Evolutionary conservation across 1,284 basidiomycete genomes (phyloP), one percentile per base, ranked within the genome.

Genomic region (Ganoderma leucocontextum): DNA sequence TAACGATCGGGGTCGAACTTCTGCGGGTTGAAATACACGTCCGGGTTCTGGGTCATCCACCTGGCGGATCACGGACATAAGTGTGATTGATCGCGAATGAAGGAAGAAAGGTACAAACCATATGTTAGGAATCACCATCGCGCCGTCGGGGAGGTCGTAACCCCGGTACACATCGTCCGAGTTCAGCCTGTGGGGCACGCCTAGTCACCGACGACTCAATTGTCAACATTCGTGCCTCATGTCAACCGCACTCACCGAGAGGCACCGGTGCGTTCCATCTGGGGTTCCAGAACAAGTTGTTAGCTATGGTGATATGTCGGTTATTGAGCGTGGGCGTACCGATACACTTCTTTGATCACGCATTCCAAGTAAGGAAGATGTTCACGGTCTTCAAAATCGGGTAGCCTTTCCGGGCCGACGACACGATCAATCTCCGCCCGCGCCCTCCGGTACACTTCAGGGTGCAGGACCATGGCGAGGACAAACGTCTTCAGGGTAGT

Each of bases 361-460:
- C 78, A 78, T n/a, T 77, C 73, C 15, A 82, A 65, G 69, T 81
- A 82, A 0, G 80, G 79, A 38, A 82, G 71, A 9, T 64, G 69
- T 2, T 76, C 75, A 22, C 75, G 61, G 60, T 82, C 81, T 35
- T 76, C 75, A 57, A 80, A 78, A 29, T 75, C 77, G 15, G 81
- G 80, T 35, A 82, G 59, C 38, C 79, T 73, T 35, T 78, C 75
- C 47, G 61, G 41, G 4, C 78, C 78, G 19, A 81, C 73, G 8
- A 79, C 73, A 29, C 66, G 63, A 66, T 81, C 78, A 7, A 82
- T 72, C 66, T 82, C 80, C 4, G 70, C 70, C 57, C 80, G 80
- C 39, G 78, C 74, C 62, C 74, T 75, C 63, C 68, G 66, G 61
- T 78, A 75, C 15, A 77, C 74, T 0, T 72, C 71, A 0, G 80